Evolutionary conservation across 2,329 filamentous ascomycete genomes (phyloP), one percentile per base, ranked within the genome.

Genomic region (Trichoderma atrobrunneum): DNA sequence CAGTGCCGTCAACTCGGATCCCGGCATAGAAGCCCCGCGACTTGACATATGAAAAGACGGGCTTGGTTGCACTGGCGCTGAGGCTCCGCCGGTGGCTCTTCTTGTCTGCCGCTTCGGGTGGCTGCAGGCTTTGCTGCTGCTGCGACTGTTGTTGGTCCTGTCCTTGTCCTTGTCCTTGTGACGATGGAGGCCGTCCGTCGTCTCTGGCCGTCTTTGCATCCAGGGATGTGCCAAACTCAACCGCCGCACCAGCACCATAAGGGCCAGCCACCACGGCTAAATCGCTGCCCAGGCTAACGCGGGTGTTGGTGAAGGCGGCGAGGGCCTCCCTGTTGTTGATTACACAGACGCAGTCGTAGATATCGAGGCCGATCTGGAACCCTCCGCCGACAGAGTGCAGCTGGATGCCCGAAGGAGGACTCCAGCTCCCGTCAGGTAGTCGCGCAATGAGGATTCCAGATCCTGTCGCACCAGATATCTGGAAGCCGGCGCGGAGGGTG

Each of bases 11-110:
- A 39, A 97, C 87, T 77, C 95, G 92, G 1, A 97, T 88, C 34
- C 94, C 94, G 1, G 93, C 94, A 78, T 97, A 97, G 76, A 97
- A 90, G 5, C 95, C 95, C 67, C 94, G 89, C 62, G 92, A 95
- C 83, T 97, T 97, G 82, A 97, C 89, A 80, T 97, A 97, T 3
- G 84, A 85, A 71, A 86, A 87, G n/a, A 87, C 85, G 3, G 85
- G 85, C 76, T 78, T 79, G 73, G 78, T 75, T 26, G 73, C 71
- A 48, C 77, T 79, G 18, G 78, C 74, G 51, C 78, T 78, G 48
- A 78, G 74, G 62, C 78, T 79, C 32, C 80, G 78, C 6, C 80
- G 76, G 30, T 79, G 74, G 62, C 72, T 76, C 72, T 78, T 78
- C 71, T 76, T 76, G 26, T 77, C 76, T 7, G 73, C 28, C 26